Evolutionary conservation across 352 stramenopile species (phyloP), one percentile per base, ranked within the genome.

Genomic region (Phytophthora pistaciae): DNA sequence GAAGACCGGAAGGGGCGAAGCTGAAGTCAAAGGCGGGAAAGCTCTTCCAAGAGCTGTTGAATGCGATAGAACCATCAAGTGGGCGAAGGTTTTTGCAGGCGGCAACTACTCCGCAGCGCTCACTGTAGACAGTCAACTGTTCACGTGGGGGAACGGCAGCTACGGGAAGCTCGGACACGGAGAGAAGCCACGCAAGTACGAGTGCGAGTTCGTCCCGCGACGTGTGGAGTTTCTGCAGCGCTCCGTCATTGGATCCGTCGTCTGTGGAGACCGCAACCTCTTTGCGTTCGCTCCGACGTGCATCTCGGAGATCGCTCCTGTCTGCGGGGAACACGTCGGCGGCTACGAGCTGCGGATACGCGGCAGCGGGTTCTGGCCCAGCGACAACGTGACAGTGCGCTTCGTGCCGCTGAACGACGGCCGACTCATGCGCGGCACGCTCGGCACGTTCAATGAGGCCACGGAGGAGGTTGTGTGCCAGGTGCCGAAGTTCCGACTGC

Each of bases 351-450:
- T 97, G 3, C 67, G 76, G 8, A 79, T 96, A 60, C 66, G 65
- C 27, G 91, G 91, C 20, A 87, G 80, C 27, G 91, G 90, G 6
- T 92, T 97, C 55, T 97, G 88, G 88, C 42, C 76, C 6, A 95
- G 78, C 49, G 81, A 93, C 6, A 84, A 95, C 55, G 73, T 96
- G 8, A 93, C 87, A 6, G 86, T 96, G 65, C 80, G 85, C 1
- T 97, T 97, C 62, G 71, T 83, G 0, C 84, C 83, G 18, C 52
- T 92, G 18, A 87, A 70, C 1, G 83, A 94, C 48, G 87, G 85
- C 9, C 60, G 77, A 16, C 56, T 94, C 11, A 60, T 83, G 21
- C 78, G 87, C 1, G 87, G 84, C 5, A 84, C 72, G 1, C 62
- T 94, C 14, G 87, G 74, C 0, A 27, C 62, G 10, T 94, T 84